Evolutionary conservation across 2,329 filamentous ascomycete genomes (phyloP).

Genomic region (Cladophialophora psammophila): DNA sequence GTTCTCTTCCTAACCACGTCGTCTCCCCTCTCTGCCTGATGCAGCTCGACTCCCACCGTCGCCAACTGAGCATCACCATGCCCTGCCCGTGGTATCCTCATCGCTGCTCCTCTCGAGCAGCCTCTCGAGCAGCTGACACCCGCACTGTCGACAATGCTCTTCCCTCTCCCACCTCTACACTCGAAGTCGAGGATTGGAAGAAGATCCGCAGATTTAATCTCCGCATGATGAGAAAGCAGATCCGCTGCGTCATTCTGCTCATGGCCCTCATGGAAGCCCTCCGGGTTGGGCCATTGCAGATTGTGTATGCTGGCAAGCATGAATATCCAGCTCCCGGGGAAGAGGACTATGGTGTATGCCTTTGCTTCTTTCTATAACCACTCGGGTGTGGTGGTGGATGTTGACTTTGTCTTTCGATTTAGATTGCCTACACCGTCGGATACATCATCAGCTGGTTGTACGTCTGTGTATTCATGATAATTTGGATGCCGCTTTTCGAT

Average conservation of each 20-base stretch:
- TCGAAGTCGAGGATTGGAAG: constrained; percentile 37
- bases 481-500: constrained; percentile 39
- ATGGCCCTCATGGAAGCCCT: constrained; percentile 39
- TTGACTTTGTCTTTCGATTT: constrained; percentile 10
- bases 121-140: constrained; percentile 17
- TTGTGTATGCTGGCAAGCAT: constrained; percentile 38
- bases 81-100: constrained; percentile 36
- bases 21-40: constrained; percentile 18
- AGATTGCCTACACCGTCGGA: constrained; percentile 40
- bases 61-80: constrained; percentile 37
- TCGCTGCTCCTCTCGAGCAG: constrained; percentile 25
- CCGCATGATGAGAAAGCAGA: constrained; percentile 38
- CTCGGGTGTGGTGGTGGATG: not conserved
- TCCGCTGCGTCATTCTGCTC: constrained; percentile 35
- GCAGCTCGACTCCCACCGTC: constrained; percentile 41
- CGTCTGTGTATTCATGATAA: constrained; percentile 37
- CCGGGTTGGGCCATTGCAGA: constrained; percentile 36
- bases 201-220: constrained; percentile 37
- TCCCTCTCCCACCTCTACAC: constrained; percentile 26
- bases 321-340: constrained; percentile 32
- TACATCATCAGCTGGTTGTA: constrained; percentile 40
- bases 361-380: not conserved
- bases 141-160: constrained; percentile 14
- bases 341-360: constrained; percentile 39
- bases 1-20: not conserved